A percentile compares a stretch with the other conserved stretches of the same genome.
phyloP scores from a whole-genome alignment of 148 eudicot genomes.

The Nepenthes gracilis region DNA sequence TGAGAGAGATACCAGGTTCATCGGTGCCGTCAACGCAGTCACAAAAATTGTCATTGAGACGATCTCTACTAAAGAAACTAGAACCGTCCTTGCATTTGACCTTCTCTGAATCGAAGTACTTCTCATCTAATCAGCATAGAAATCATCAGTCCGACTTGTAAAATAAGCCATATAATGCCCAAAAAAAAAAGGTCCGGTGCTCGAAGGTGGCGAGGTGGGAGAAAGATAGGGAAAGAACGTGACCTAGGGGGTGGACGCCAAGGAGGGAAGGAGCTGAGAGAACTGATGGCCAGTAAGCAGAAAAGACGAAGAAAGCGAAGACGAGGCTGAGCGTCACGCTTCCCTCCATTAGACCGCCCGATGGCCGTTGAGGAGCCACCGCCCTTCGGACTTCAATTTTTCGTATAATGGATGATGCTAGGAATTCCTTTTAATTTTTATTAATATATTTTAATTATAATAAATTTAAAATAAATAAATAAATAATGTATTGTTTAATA shows the following conservation, averaged over 20 bases:
- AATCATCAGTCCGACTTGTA: background rate
- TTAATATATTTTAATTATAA: too few species aligned
- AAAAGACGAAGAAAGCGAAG: constrained; percentile 6
- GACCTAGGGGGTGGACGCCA: constrained; percentile 76
- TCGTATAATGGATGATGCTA: too few species aligned
- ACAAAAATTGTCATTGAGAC: constrained; percentile 69
- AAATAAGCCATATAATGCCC: too few species aligned
- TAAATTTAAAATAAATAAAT: too few species aligned
- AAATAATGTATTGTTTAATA: too few species aligned
- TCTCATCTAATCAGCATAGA: constrained; percentile 26
- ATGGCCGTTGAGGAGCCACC: too few species aligned
- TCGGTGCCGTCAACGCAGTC: constrained; percentile 85
- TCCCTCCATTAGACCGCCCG: constrained; percentile 1
- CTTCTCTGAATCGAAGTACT: constrained; percentile 37
- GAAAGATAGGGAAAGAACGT: constrained; percentile 8
- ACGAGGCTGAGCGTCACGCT: background rate
- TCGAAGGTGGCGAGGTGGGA: background rate
- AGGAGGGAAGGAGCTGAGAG: constrained; percentile 24
- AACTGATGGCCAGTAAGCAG: constrained; percentile 3
- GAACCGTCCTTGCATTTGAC: constrained; percentile 76
- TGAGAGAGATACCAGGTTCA: constrained; percentile 54
- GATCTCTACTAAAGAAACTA: constrained; percentile 40
- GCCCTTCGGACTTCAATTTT: too few species aligned
- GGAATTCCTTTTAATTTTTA: too few species aligned
- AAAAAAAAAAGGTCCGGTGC: too few species aligned